phyloP scores from a whole-genome alignment of 2,329 filamentous ascomycete species.

The Colletotrichum graminicola region DNA sequence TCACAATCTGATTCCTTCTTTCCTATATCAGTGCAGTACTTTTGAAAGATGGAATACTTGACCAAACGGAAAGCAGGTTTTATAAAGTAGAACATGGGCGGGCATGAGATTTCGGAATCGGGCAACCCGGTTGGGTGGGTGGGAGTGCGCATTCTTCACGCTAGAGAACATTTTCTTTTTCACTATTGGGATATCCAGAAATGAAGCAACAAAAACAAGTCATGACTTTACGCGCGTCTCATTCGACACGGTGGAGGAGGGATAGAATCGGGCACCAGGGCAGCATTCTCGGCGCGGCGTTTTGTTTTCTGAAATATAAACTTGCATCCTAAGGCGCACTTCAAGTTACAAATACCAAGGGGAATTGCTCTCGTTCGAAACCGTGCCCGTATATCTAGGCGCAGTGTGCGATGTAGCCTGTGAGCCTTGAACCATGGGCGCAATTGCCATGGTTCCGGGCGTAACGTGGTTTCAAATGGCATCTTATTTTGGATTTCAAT shows the following conservation, averaged over 20 bases:
- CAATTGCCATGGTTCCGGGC: background rate
- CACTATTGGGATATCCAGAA: constrained; percentile 11
- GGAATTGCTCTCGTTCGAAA: constrained; percentile 13
- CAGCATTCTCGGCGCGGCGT: constrained; percentile 15
- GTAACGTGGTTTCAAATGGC: background rate
- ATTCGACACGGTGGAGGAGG: background rate
- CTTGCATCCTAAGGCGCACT: background rate
- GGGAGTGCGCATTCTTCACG: background rate
- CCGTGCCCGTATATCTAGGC: background rate
- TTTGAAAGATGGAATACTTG: constrained; percentile 16
- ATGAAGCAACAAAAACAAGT: constrained; percentile 23
- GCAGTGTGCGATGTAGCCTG: too few species aligned
- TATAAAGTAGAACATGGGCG: constrained; percentile 22
- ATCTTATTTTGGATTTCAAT: background rate
- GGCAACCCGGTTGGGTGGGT: background rate
- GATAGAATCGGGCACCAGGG: constrained; percentile 6
- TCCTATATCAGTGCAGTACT: constrained; percentile 17
- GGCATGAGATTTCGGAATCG: constrained; percentile 1
- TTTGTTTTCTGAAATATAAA: background rate
- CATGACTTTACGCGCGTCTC: constrained; percentile 12
- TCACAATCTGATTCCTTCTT: background rate
- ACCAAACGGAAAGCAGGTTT: background rate
- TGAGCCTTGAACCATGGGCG: background rate
- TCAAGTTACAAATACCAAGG: constrained; percentile 4
- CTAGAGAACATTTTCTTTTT: background rate